Evolutionary conservation across 1,284 basidiomycete genomes (phyloP), one percentile per base, ranked within the genome.

Genomic region (Fomitopsis schrenkii): DNA sequence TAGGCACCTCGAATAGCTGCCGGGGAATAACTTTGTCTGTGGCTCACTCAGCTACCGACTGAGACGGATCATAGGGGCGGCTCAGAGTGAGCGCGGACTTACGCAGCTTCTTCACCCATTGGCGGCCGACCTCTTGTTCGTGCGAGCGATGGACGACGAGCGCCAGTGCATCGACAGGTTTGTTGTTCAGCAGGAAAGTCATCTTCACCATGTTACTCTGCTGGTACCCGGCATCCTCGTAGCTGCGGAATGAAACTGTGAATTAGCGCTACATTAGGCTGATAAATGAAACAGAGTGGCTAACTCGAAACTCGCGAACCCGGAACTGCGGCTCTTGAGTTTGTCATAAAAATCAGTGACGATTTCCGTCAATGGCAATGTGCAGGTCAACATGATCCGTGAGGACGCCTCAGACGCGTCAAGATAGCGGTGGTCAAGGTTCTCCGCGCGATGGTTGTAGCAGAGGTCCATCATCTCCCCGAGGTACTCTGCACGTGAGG

Each of bases 401-500:
- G 87, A 77, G 12, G 86, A 75, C 4, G 67, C 78, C 10, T 75
- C 68, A 3, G 80, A 78, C 10, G 83, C 77, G 63, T 95, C 93
- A 17, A 96, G 77, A 68, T 94, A 91, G 41, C 83, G 83, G 75
- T 94, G 89, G 58, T 94, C 87, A 61, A 94, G 72, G 62, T 91
- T 83, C 61, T 87, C 84, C n/a, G 87, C 91, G 58, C 94, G 84
- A 71, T 90, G 91, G 17, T 82, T 79, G 70, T 87, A 90, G 72
- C 94, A 96, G 0, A 97, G 81, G 50, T 94, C 91, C 89, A 98
- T 95, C 88, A 97, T 94, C 56, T 89, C 88, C 17, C 94, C 94
- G 48, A 95, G 83, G 71, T 94, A 93, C 62, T 93, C 93, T 86
- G 63, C 35, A 41, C 12, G 46, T 54, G 28, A 56, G 19, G n/a